A percentile compares a stretch with the other conserved stretches of the same genome.
Evolutionary conservation across 257 asterid species (phyloP).

Genomic region (Primulina huaijiensis): DNA sequence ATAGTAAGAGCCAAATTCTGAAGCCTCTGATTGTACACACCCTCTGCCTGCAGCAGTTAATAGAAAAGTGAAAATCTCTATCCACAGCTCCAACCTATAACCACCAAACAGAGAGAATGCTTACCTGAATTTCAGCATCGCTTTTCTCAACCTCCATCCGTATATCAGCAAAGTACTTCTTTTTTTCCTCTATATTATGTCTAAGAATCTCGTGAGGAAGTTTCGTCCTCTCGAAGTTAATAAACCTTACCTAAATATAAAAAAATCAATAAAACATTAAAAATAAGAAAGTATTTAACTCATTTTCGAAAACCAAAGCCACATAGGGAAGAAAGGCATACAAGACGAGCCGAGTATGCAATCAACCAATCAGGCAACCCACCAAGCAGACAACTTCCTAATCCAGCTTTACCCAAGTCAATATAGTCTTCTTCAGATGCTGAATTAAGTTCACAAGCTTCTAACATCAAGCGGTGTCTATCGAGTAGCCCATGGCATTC

Average conservation of each 20-base stretch:
- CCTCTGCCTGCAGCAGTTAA: constrained; percentile 74
- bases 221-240: constrained; percentile 88
- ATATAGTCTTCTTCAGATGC: constrained; percentile 93
- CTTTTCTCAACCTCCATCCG: constrained; percentile 79
- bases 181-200: constrained; percentile 91
- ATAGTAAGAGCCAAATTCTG: constrained; percentile 97
- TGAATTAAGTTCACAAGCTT: constrained; percentile 91
- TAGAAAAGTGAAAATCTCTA: constrained; percentile 18
- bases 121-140: constrained; percentile 97
- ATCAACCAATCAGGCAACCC: constrained; percentile 97
- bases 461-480: constrained; percentile 75
- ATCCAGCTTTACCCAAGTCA: constrained; percentile 90
- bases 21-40: constrained; percentile 94
- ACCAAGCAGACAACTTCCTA: constrained; percentile 97
- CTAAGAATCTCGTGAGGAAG: constrained; percentile 80
- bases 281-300: constrained; percentile 19
- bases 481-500: constrained; percentile 86
- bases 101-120: constrained; percentile 8
- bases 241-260: constrained; percentile 79
- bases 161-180: constrained; percentile 78
- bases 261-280: constrained; percentile 10
- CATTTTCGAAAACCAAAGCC: constrained; percentile 9
- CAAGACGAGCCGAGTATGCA: constrained; percentile 92
- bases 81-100: constrained; percentile 11
- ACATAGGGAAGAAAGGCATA: constrained; percentile 31